These are phyloP conservation scores for Exophiala spinifera DNA, from an alignment of 2,329 filamentous ascomycete genomes.

Conservation along the genomic window DNA sequence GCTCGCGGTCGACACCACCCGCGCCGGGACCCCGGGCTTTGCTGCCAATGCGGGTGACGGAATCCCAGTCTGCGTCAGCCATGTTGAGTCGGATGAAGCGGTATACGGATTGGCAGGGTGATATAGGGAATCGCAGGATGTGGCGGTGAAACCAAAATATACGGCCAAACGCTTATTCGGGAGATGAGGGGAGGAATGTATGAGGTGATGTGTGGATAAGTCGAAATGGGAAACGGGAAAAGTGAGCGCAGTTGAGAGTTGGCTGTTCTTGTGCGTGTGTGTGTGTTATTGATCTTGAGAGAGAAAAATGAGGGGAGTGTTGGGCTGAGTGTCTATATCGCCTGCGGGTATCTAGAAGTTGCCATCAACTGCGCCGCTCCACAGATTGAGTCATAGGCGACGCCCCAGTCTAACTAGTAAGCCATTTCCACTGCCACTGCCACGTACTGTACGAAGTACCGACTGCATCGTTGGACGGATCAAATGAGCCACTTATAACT, in stretches of 20 bases:
- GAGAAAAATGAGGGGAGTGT: not conserved
- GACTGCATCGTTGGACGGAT: too few relatives aligned
- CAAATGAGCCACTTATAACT: too few relatives aligned
- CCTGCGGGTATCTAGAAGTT: conserved; percentile 24
- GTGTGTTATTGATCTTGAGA: not conserved
- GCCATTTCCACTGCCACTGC: too few relatives aligned
- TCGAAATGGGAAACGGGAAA: too few relatives aligned
- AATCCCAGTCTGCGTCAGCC: conserved; percentile 67
- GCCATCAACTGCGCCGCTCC: conserved; percentile 11
- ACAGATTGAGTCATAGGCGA: not conserved
- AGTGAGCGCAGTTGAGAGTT: not conserved
- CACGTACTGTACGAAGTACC: too few relatives aligned
- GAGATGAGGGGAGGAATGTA: too few relatives aligned
- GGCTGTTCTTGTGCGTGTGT: not conserved
- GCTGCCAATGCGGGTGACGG: conserved; percentile 88
- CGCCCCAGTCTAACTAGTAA: too few relatives aligned
- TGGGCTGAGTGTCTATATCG: not conserved
- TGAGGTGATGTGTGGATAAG: too few relatives aligned
- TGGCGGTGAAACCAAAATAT: conserved; percentile 4
- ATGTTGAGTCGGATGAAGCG: conserved; percentile 3
- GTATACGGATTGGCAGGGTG: not conserved
- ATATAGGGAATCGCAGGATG: not conserved
- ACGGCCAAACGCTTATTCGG: not conserved
- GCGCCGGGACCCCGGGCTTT: conserved; percentile 63
- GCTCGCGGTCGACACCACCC: conserved; percentile 70